Conservation (phyloP, 495 filamentous ascomycete species). For the Penicillium odoratum region DNA sequence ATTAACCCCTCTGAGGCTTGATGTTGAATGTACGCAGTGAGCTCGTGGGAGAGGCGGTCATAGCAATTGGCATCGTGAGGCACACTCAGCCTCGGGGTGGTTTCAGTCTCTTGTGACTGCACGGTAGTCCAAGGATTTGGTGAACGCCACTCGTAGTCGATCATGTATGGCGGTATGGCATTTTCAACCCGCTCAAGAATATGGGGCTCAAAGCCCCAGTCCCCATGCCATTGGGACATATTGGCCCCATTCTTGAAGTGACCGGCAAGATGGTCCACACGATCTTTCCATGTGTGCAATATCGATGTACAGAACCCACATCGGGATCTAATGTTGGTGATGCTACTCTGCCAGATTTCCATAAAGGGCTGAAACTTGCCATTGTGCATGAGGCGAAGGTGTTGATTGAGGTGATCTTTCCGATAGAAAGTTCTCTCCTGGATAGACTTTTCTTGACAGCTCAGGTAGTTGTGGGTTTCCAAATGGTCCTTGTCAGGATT, state of each 20-base stretch:
- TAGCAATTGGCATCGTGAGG: slow-evolving; percentile 46
- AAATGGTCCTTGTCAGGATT: slow-evolving; percentile 71
- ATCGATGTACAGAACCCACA: slow-evolving; percentile 70
- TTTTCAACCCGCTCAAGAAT: slow-evolving; percentile 71
- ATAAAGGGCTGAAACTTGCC: slow-evolving; percentile 68
- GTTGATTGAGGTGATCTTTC: slow-evolving; percentile 86
- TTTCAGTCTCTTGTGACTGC: slow-evolving; percentile 15
- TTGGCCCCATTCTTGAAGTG: slow-evolving; percentile 72
- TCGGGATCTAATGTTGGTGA: slow-evolving; percentile 67
- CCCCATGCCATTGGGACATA: slow-evolving; percentile 78
- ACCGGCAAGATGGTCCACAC: slow-evolving; percentile 69
- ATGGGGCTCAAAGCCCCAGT: slow-evolving; percentile 73
- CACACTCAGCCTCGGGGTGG: slow-evolving; percentile 25
- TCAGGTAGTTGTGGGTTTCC: slow-evolving; percentile 71
- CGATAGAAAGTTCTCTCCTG: slow-evolving; percentile 81
- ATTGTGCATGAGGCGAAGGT: slow-evolving; percentile 77
- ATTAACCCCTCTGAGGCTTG: slow-evolving; percentile 50
- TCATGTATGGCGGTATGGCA: slow-evolving; percentile 64
- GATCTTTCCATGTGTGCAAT: slow-evolving; percentile 69
- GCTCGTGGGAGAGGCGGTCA: slow-evolving; percentile 55
- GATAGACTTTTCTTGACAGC: slow-evolving; percentile 70
- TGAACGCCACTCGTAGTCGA: slow-evolving; percentile 41
- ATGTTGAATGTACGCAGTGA: slow-evolving; percentile 54
- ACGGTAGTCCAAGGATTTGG: slow-evolving; percentile 39
- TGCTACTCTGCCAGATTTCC: slow-evolving; percentile 76